These are phyloP conservation scores for Geoglossum cookeanum DNA, from an alignment of 2,329 filamentous ascomycete genomes.

Conservation along the genomic window DNA sequence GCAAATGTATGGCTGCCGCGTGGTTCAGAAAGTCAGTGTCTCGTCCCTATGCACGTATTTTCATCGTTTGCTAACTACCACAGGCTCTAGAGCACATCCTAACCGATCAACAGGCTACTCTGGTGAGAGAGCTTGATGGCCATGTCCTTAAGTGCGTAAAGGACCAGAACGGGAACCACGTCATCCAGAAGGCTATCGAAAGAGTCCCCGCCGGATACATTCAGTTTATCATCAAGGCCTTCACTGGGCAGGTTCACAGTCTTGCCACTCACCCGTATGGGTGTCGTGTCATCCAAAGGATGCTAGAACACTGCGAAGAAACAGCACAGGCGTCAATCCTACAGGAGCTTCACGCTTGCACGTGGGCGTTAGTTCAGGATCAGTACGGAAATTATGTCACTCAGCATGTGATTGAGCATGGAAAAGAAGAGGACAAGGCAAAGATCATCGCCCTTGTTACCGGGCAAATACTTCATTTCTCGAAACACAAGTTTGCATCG, in stretches of 20 bases:
- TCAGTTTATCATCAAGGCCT: slow-evolving; percentile 65
- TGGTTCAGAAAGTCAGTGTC: slow-evolving; percentile 65
- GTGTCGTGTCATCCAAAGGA: slow-evolving; percentile 81
- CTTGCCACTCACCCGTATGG: slow-evolving; percentile 69
- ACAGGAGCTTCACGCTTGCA: slow-evolving; percentile 56
- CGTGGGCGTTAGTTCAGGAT: slow-evolving; percentile 56
- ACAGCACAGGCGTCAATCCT: slow-evolving; percentile 54
- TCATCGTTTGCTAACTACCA: slow-evolving; percentile 12
- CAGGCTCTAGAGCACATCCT: slow-evolving; percentile 78
- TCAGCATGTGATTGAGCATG: slow-evolving; percentile 74
- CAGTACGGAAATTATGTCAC: slow-evolving; percentile 93
- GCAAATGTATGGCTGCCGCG: slow-evolving; percentile 86
- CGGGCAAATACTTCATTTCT: slow-evolving; percentile 50
- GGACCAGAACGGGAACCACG: slow-evolving; percentile 88
- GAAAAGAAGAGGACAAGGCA: slow-evolving; percentile 49
- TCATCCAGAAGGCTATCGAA: slow-evolving; percentile 86
- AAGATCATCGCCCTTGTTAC: slow-evolving; percentile 58
- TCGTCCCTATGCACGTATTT: slow-evolving; percentile 8
- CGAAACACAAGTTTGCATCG: slow-evolving; percentile 90
- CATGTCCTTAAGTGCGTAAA: slow-evolving; percentile 61
- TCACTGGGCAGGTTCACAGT: slow-evolving; percentile 53
- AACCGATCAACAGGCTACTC: slow-evolving; percentile 70
- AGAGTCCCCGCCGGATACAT: slow-evolving; percentile 59
- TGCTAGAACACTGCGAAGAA: slow-evolving; percentile 65
- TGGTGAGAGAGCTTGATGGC: slow-evolving; percentile 65